phyloP scores from a whole-genome alignment of 2,329 filamentous ascomycete species.

The Diaporthe sp. region DNA sequence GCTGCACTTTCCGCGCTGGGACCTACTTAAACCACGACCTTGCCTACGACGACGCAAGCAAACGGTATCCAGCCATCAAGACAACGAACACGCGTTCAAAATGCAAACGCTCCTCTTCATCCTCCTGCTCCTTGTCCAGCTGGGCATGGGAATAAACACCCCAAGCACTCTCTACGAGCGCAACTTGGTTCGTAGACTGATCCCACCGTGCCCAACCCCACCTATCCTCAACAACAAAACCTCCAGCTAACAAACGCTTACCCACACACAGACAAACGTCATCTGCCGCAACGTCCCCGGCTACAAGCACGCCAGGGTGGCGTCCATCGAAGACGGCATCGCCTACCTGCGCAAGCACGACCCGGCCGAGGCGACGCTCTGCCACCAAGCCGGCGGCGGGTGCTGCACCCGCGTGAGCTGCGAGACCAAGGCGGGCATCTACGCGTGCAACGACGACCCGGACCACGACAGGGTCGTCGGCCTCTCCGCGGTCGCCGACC shows the following conservation, averaged over 20 bases:
- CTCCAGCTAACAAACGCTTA: background rate
- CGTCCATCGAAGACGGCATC: slow-evolving; percentile 15
- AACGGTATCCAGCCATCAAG: background rate
- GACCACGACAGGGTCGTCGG: background rate
- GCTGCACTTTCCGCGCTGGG: background rate
- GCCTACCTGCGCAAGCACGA: background rate
- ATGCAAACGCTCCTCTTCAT: background rate
- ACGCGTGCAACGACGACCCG: slow-evolving; percentile 27
- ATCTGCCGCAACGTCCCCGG: background rate
- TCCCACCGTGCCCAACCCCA: fast-evolving
- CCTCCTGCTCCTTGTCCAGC: background rate
- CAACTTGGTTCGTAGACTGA: background rate
- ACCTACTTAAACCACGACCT: background rate
- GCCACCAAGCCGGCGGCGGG: background rate
- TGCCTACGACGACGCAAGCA: background rate
- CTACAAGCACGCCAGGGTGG: slow-evolving; percentile 11
- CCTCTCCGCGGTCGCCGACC: background rate
- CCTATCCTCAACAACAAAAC: background rate
- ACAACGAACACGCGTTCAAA: background rate
- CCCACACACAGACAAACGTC: background rate
- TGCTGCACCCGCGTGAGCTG: slow-evolving; percentile 14
- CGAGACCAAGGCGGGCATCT: slow-evolving; percentile 1
- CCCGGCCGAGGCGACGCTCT: background rate
- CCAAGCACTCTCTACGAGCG: background rate
- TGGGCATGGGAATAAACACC: background rate